Conservation (phyloP, 805 yeast genomes). For the Starmerella potacharoeniae region DNA sequence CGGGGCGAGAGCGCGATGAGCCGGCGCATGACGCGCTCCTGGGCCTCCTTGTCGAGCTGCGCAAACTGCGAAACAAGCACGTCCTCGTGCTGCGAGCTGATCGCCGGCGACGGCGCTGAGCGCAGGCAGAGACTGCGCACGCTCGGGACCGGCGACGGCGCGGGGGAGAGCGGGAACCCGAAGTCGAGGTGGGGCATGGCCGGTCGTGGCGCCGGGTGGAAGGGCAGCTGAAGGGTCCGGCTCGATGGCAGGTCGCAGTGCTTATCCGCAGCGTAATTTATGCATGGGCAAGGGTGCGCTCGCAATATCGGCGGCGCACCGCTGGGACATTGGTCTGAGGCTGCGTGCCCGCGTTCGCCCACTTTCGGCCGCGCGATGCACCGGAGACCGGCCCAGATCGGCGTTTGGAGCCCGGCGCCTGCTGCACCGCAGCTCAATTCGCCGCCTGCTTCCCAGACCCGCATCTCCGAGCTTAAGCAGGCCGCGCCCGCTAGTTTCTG, state of each 20-base stretch:
- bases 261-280: constrained; percentile 1
- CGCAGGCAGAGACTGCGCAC: constrained; percentile 11
- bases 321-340: no score
- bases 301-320: background rate
- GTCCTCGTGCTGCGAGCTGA: background rate
- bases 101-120: background rate
- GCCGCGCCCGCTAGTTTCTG: no score
- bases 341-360: no score
- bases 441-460: no score
- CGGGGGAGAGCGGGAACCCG: constrained; percentile 24
- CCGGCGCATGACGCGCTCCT: constrained; percentile 19
- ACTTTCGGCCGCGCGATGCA: no score
- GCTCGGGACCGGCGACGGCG: constrained; percentile 26
- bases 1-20: constrained; percentile 23
- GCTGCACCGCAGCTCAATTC: no score
- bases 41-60: constrained; percentile 17
- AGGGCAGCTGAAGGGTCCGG: background rate
- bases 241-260: background rate
- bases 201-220: no score
- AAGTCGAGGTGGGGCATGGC: background rate
- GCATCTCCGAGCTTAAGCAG: no score
- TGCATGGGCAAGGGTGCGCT: background rate
- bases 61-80: constrained; percentile 16
- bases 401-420: no score
- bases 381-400: no score